Percentiles rank a stretch among this genome's conserved stretches.
Conservation (phyloP, 108 stramenopile species). For the Fistulifera solaris region DNA sequence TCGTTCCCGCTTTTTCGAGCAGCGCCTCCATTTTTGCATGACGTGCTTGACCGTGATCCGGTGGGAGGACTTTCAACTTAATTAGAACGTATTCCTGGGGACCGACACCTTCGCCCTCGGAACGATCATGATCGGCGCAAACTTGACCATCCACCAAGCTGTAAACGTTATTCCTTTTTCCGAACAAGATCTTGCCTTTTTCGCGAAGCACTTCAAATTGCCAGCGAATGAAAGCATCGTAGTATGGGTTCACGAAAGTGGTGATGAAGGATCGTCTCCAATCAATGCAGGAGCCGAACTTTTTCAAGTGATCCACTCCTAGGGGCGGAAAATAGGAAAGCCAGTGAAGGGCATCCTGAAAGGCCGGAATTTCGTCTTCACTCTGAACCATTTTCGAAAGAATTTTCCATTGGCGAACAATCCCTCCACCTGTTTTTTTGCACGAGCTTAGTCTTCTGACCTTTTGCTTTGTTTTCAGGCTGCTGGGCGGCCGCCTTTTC, state of each 20-base stretch:
- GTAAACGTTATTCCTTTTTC: slow-evolving; percentile 95
- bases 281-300: slow-evolving; percentile 89
- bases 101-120: slow-evolving; percentile 93
- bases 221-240: slow-evolving; percentile 95
- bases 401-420: slow-evolving; percentile 94
- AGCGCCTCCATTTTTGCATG: slow-evolving; percentile 59
- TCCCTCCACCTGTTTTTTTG: slow-evolving; percentile 89
- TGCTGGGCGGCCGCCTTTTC: slow-evolving; percentile 44
- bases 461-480: slow-evolving; percentile 77
- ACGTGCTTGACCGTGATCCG: slow-evolving; percentile 66
- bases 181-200: slow-evolving; percentile 82
- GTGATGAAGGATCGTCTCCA: slow-evolving; percentile 98
- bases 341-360: slow-evolving; percentile 93
- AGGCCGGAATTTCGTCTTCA: slow-evolving; percentile 69
- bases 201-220: slow-evolving; percentile 85
- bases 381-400: slow-evolving; percentile 70
- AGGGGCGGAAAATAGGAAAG: slow-evolving; percentile 93
- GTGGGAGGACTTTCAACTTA: slow-evolving; percentile 86
- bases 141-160: slow-evolving; percentile 94
- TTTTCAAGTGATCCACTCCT: slow-evolving; percentile 83
- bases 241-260: slow-evolving; percentile 93
- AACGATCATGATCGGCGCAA: slow-evolving; percentile 97
- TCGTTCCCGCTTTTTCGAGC: slow-evolving; percentile 34
- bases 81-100: slow-evolving; percentile 98
- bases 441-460: slow-evolving; percentile 78